phyloP scores from a whole-genome alignment of 108 stramenopile species.

The Cyclotella atomus region DNA sequence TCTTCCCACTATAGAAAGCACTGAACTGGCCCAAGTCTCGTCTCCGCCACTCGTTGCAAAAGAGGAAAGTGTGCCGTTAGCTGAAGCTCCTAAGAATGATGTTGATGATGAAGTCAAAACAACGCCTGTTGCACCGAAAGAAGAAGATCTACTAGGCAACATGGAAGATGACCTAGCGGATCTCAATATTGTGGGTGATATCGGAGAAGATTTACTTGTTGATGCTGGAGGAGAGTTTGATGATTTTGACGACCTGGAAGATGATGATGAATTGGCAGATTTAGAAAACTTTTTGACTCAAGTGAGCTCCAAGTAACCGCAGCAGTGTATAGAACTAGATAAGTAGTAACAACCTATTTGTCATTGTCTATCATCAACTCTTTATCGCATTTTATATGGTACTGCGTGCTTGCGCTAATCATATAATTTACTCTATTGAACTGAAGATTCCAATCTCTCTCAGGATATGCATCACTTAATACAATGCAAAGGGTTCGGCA shows the following conservation, averaged over 20 bases:
- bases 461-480: constrained; percentile 33
- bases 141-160: constrained; percentile 12
- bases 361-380: too few species aligned
- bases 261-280: constrained; percentile 74
- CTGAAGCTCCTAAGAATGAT: neutral
- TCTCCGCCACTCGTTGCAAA: neutral
- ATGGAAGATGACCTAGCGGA: constrained; percentile 56
- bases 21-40: neutral
- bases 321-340: neutral
- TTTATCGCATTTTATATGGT: too few species aligned
- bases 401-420: too few species aligned
- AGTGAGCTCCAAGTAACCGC: constrained; percentile 15
- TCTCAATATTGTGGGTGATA: constrained; percentile 54
- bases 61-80: neutral
- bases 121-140: neutral
- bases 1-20: neutral
- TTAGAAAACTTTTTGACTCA: constrained; percentile 75
- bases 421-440: too few species aligned
- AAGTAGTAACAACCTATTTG: neutral
- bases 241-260: constrained; percentile 52
- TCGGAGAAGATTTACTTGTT: constrained; percentile 37
- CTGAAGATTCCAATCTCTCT: too few species aligned
- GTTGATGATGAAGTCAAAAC: neutral
- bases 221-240: constrained; percentile 65
- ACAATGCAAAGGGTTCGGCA: constrained; percentile 90